Evolutionary conservation across 805 yeast genomes (phyloP), one percentile per base, ranked within the genome.

Genomic region (Tetrapisispora namnaoensis): DNA sequence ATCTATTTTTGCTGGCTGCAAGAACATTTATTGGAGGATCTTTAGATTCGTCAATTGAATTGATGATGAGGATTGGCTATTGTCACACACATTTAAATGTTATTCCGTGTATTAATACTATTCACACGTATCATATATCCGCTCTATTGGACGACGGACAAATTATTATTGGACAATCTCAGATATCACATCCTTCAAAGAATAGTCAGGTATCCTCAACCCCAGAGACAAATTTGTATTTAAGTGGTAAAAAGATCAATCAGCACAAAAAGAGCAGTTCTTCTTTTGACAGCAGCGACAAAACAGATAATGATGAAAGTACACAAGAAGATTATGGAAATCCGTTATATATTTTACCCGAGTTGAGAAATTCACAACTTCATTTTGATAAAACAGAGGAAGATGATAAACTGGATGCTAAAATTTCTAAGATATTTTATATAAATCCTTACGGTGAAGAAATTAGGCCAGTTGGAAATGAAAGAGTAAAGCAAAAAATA

Each of bases 381-480:
- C 83, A 79, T 59, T 85, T 86, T 62, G 75, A 77, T 51, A 85
- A 85, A 59, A 40, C 52, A 16, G 71, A 74, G 17, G 77, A 69
- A 4, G 70, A 70, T 34, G 71, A 71, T 30, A 88, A 91, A 0
- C 71, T 89, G n/a, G 72, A 80, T 6, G 77, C 93, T 0, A 90
- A 95, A 1, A 80, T 89, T 10, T 71, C 76, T 24, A 68, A 91
- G 35, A 76, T 89, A 4, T 82, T 80, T 55, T 89, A 90, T 60
- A 83, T 89, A 44, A 86, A 89, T 18, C 90, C 93, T 1, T 86
- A 84, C 61, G 95, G 96, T 1, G 86, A 84, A 56, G 96, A 89
- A 60, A 82, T 86, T 24, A 77, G 79, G 53, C 96, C 96, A 2
- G 64, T 70, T 32, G 89, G 91, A 1, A 82, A 82, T 54, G 65